phyloP scores from a whole-genome alignment of 2,329 filamentous ascomycete species.

The Pyrenochaeta sp. region DNA sequence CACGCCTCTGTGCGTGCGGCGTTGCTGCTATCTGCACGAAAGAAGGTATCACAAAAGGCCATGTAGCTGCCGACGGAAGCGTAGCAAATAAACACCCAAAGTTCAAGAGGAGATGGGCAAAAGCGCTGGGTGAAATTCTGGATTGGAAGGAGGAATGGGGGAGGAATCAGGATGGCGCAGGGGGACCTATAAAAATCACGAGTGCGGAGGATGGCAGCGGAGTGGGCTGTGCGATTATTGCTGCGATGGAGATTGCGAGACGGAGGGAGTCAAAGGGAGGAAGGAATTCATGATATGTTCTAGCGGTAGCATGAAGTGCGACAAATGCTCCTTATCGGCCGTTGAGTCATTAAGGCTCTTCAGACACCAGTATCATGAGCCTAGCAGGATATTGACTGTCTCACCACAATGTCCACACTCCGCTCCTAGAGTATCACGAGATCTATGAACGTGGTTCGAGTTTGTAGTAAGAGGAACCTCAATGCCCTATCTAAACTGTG shows the following conservation, averaged over 20 bases:
- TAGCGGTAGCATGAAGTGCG: too few species aligned
- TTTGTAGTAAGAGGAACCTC: too few species aligned
- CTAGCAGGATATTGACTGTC: too few species aligned
- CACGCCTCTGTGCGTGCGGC: constrained; percentile 50
- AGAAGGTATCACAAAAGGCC: constrained; percentile 40
- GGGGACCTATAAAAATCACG: constrained; percentile 46
- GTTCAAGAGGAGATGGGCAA: constrained; percentile 53
- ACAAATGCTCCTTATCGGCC: too few species aligned
- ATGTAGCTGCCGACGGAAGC: constrained; percentile 51
- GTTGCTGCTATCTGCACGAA: constrained; percentile 49
- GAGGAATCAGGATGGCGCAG: constrained; percentile 24
- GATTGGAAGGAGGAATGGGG: constrained; percentile 40
- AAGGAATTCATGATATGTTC: neutral
- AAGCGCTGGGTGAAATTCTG: constrained; percentile 50
- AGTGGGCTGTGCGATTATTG: constrained; percentile 50
- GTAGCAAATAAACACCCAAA: constrained; percentile 54
- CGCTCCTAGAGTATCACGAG: too few species aligned
- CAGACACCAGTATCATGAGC: too few species aligned
- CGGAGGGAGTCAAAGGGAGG: constrained; percentile 1
- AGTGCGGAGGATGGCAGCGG: constrained; percentile 54
- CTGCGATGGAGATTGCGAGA: constrained; percentile 41
- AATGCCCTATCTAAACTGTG: too few species aligned
- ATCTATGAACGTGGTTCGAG: too few species aligned
- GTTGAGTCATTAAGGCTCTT: too few species aligned
- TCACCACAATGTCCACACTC: too few species aligned